Evolutionary conservation across 73 alveolate species (phyloP).

Genomic region (Paramecium bursaria): DNA sequence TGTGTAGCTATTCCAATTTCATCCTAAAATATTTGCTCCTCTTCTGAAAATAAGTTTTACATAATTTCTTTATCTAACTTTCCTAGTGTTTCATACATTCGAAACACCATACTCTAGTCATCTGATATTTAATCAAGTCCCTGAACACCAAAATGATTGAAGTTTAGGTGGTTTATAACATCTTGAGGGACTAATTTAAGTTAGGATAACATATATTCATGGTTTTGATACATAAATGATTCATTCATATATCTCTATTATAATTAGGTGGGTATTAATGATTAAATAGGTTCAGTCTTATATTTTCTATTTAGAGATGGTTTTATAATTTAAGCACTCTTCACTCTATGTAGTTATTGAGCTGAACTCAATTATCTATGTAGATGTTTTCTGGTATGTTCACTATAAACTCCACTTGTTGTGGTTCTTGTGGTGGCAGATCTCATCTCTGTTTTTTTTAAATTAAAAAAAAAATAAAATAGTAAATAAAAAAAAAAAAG

Average conservation of each 20-base stretch:
- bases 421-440: too few relatives aligned
- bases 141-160: conserved; percentile 13
- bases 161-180: conserved; percentile 42
- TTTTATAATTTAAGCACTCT: conserved; percentile 18
- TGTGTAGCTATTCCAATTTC: neutral
- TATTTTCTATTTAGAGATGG: conserved; percentile 18
- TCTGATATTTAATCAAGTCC: conserved; percentile 4
- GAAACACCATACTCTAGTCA: conserved; percentile 11
- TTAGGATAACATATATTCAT: neutral
- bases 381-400: too few relatives aligned
- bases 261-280: conserved; percentile 3
- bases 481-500: too few relatives aligned
- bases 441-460: too few relatives aligned
- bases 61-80: conserved; percentile 43
- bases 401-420: too few relatives aligned
- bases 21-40: neutral
- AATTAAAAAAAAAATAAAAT: too few relatives aligned
- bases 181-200: neutral
- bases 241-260: conserved; percentile 17
- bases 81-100: conserved; percentile 52
- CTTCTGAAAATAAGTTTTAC: conserved; percentile 5
- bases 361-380: too few relatives aligned
- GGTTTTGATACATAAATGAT: conserved; percentile 20
- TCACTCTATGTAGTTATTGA: conserved; percentile 17
- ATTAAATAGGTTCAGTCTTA: neutral